A percentile compares a stretch with the other conserved stretches of the same genome.
phyloP scores from a whole-genome alignment of 352 stramenopile species.

The Saprolegnia diclina region DNA sequence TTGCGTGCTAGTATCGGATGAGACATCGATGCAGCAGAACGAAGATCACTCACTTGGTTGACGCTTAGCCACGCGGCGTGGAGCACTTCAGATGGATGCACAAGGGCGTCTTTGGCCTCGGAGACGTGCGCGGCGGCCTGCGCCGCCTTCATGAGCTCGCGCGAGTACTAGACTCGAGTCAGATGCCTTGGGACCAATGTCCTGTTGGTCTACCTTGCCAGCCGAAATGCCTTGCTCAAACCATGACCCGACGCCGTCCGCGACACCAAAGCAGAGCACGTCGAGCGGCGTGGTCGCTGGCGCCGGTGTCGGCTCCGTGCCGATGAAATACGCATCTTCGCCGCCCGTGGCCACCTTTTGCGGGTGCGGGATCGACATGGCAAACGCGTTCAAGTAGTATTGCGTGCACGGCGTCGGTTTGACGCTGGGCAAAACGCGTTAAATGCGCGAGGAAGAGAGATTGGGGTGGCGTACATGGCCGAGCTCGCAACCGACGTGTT shows the following conservation, averaged over 20 bases:
- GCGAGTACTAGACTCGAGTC: constrained; percentile 41
- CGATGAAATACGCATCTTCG: constrained; percentile 94
- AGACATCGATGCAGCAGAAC: not conserved
- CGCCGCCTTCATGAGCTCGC: constrained; percentile 72
- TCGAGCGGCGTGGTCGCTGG: constrained; percentile 37
- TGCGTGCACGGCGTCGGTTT: not conserved
- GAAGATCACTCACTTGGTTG: not conserved
- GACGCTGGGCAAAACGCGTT: not conserved
- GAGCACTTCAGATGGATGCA: constrained; percentile 58
- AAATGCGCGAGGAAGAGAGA: not conserved
- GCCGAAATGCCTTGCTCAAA: constrained; percentile 89
- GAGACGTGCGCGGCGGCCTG: constrained; percentile 58
- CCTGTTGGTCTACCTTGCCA: not conserved
- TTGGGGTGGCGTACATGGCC: constrained; percentile 12
- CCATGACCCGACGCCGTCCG: constrained; percentile 95
- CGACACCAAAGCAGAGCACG: constrained; percentile 90
- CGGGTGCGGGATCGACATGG: constrained; percentile 71
- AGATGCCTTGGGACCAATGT: not conserved
- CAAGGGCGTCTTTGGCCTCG: constrained; percentile 38
- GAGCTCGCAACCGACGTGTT: constrained; percentile 49
- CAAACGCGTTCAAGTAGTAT: constrained; percentile 65
- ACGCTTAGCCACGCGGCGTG: constrained; percentile 68
- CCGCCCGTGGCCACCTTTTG: constrained; percentile 64
- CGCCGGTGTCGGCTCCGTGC: constrained; percentile 51
- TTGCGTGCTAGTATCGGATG: constrained; percentile 77